A percentile compares a stretch with the other conserved stretches of the same genome.
Conservation (phyloP, 495 filamentous ascomycete species). For the Baudoinia panamericana region DNA sequence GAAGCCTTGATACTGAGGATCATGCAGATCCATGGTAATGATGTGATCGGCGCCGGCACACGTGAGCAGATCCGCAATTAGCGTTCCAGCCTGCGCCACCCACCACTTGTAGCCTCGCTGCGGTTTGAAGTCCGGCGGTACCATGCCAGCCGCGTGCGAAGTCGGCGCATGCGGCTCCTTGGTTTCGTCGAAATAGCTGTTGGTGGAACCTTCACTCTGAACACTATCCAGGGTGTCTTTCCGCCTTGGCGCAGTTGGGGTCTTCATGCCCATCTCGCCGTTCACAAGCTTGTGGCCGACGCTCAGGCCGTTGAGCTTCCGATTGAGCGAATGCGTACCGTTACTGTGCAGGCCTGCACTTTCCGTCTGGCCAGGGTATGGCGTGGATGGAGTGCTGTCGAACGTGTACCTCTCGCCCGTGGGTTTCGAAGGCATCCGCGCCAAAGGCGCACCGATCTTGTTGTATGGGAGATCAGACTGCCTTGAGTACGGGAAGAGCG, state of each 20-base stretch:
- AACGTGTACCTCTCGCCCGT: constrained; percentile 56
- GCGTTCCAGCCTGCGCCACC: constrained; percentile 93
- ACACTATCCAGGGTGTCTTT: constrained; percentile 51
- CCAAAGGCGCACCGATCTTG: constrained; percentile 77
- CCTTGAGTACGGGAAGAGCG: constrained; percentile 89
- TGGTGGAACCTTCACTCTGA: constrained; percentile 31
- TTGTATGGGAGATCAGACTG: constrained; percentile 95
- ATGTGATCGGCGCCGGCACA: constrained; percentile 94
- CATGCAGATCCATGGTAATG: constrained; percentile 94
- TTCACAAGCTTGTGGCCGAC: constrained; percentile 19
- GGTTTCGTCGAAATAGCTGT: constrained; percentile 6
- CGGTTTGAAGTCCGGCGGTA: constrained; percentile 47
- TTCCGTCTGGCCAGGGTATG: constrained; percentile 52
- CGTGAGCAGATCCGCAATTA: constrained; percentile 86
- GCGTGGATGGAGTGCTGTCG: constrained; percentile 80
- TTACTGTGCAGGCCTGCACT: constrained; percentile 46
- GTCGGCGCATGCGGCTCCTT: not conserved
- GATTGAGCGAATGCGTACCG: constrained; percentile 50
- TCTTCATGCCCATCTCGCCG: constrained; percentile 27
- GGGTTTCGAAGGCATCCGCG: constrained; percentile 43
- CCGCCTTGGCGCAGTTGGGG: constrained; percentile 26
- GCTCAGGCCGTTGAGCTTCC: constrained; percentile 39
- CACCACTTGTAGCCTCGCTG: constrained; percentile 94
- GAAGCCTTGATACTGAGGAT: constrained; percentile 97
- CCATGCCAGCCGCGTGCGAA: not conserved